A percentile compares a stretch with the other conserved stretches of the same genome.
Evolutionary conservation across 164 flowering plant species (phyloP).

Genomic region (Umbilicus rupestris): DNA sequence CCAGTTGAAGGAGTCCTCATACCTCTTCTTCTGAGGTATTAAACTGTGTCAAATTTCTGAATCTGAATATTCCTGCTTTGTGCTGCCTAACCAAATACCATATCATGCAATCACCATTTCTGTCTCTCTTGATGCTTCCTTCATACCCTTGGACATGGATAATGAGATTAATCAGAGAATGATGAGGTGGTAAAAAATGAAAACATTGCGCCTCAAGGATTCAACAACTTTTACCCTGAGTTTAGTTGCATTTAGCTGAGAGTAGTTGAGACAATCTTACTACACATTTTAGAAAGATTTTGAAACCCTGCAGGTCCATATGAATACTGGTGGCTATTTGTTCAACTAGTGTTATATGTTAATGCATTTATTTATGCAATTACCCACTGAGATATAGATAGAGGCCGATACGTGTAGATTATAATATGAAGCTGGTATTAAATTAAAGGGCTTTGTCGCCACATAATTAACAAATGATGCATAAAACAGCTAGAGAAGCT

Average conservation of each 20-base stretch:
- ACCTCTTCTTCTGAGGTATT: not conserved
- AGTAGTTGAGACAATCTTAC: not conserved
- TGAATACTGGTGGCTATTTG: not conserved
- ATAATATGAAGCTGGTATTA: not conserved
- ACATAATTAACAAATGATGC: not conserved
- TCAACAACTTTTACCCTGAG: not conserved
- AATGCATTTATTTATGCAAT: not conserved
- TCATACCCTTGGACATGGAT: not conserved
- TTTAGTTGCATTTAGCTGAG: not conserved
- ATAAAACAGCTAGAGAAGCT: not conserved
- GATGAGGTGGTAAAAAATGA: conserved; percentile 1
- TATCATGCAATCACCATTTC: not conserved
- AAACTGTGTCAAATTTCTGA: not conserved
- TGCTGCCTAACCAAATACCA: conserved; percentile 1
- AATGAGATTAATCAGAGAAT: not conserved
- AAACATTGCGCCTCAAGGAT: not conserved
- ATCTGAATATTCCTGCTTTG: not conserved
- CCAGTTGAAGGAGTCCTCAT: conserved; percentile 24
- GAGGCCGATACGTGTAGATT: not conserved
- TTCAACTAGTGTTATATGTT: not conserved
- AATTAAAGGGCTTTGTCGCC: not conserved
- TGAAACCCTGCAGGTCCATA: not conserved
- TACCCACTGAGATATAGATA: conserved; percentile 1
- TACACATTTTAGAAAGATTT: not conserved
- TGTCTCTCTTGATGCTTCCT: conserved; percentile 1